Percentiles rank a stretch among this genome's conserved stretches.
These are phyloP conservation scores for Clarkia xantiana DNA, from an alignment of 345 rosid species.

Conservation along the genomic window DNA sequence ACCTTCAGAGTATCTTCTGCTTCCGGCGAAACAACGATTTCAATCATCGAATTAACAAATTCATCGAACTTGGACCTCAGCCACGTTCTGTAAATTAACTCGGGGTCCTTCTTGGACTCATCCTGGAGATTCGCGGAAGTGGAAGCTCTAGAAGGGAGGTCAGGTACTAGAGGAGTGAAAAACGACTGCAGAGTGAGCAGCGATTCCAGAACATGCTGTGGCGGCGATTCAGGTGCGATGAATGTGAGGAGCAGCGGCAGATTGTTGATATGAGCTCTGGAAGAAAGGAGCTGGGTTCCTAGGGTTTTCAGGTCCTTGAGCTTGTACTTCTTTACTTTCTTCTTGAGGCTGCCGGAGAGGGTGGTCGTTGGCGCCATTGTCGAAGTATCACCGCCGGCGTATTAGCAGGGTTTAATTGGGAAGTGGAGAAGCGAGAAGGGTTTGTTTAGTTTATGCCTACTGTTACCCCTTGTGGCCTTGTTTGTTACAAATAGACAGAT, in stretches of 20 bases:
- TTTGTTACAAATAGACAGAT: too few relatives aligned
- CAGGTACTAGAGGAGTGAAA: constrained; percentile 66
- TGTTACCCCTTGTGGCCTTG: too few relatives aligned
- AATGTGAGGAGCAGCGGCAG: constrained; percentile 61
- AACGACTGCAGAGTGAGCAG: constrained; percentile 88
- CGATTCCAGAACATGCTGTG: constrained; percentile 56
- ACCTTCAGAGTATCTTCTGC: constrained; percentile 52
- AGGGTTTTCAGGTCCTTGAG: constrained; percentile 53
- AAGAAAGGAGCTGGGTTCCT: constrained; percentile 59
- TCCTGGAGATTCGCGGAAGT: constrained; percentile 11
- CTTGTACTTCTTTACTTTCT: constrained; percentile 14
- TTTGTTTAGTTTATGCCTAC: too few relatives aligned
- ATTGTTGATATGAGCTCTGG: constrained; percentile 62
- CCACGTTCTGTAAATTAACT: constrained; percentile 54
- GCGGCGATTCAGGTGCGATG: constrained; percentile 47
- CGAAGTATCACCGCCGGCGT: too few relatives aligned
- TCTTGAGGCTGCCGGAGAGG: constrained; percentile 20
- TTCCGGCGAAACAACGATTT: constrained; percentile 26
- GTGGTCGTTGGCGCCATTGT: constrained; percentile 11
- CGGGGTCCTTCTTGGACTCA: constrained; percentile 22
- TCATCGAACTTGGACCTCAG: constrained; percentile 72
- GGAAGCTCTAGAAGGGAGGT: constrained; percentile 39
- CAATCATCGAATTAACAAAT: constrained; percentile 37
- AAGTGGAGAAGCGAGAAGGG: too few relatives aligned
- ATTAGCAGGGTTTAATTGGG: too few relatives aligned